Evolutionary conservation across 352 stramenopile genomes (phyloP), one percentile per base, ranked within the genome.

Genomic region (Globisporangium acanthophoron): DNA sequence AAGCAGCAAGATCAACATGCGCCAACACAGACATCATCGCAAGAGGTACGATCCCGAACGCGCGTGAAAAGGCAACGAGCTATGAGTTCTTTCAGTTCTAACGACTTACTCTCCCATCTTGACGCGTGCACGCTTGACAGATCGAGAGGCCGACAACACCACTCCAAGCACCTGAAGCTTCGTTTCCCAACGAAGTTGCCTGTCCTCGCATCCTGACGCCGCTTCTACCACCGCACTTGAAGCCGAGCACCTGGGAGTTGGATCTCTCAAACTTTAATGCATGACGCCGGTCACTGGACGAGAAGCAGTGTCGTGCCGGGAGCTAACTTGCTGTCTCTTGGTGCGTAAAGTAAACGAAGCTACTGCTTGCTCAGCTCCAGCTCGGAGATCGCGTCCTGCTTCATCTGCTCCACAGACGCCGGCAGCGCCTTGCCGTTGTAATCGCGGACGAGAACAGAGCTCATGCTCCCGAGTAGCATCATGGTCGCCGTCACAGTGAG

Each of bases 401-500:
- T 64, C 76, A 89, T 86, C 35, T 82, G 66, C 31, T 86, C 75
- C 18, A 89, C 70, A 8, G 79, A 89, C 9, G 71, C 71, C 12
- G 75, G 74, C 0, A 89, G 62, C 13, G 56, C 64, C 35, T 81
- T 86, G 40, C 80, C 80, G 11, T 65, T 80, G 52, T 80, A 87
- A 49, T 89, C 79, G 18, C 66, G 67, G 8, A 89, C 76, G 31
- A 86, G 60, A 1, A 76, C 54, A 3, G 79, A 83, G 44, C 79
- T 89, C 44, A 78, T 56, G 37, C 73, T 85, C 3, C 85, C 88
- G 7, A 95, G 62, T 27, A 94, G 58, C 68, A 92, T 92, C 69
- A 94, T 87, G n/a, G 47, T 80, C 27, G 83, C 78, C 11, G 87
- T 95, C 51, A 94, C 74, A 9, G 64, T 47, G 1, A 97, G 68